Evolutionary conservation across 192 early-diverging fungal genomes (phyloP).

Genomic region (Backusella mclennaniae): DNA sequence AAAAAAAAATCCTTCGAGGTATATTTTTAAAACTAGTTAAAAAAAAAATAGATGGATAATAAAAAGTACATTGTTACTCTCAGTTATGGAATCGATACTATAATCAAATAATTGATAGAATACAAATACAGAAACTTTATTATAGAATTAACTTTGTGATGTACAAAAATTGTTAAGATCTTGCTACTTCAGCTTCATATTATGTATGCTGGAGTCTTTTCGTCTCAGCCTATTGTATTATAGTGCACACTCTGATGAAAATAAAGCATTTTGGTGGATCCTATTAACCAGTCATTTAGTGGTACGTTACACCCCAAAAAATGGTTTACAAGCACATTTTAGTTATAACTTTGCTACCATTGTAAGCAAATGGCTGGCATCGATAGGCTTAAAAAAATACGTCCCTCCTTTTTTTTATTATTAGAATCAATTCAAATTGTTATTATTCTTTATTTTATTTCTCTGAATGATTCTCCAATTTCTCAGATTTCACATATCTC

Average conservation of each 20-base stretch:
- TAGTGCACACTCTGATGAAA: not conserved
- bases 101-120: too few species aligned
- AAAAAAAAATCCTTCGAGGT: not conserved
- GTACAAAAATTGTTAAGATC: too few species aligned
- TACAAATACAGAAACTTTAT: too few species aligned
- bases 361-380: not conserved
- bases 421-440: not conserved
- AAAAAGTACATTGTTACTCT: not conserved
- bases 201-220: not conserved
- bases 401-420: not conserved
- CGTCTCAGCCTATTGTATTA: not conserved
- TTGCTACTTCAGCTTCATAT: not conserved
- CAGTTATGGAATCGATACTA: not conserved
- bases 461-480: not conserved
- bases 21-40: not conserved
- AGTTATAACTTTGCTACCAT: not conserved
- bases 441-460: not conserved
- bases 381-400: not conserved
- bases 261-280: not conserved
- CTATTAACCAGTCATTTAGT: not conserved
- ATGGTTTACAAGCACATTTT: not conserved
- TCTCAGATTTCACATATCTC: not conserved
- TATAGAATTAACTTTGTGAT: too few species aligned
- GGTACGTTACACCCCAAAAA: not conserved
- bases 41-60: not conserved